Evolutionary conservation across 1,284 basidiomycete genomes (phyloP), one percentile per base, ranked within the genome.

Genomic region (Volvariella volvacea): DNA sequence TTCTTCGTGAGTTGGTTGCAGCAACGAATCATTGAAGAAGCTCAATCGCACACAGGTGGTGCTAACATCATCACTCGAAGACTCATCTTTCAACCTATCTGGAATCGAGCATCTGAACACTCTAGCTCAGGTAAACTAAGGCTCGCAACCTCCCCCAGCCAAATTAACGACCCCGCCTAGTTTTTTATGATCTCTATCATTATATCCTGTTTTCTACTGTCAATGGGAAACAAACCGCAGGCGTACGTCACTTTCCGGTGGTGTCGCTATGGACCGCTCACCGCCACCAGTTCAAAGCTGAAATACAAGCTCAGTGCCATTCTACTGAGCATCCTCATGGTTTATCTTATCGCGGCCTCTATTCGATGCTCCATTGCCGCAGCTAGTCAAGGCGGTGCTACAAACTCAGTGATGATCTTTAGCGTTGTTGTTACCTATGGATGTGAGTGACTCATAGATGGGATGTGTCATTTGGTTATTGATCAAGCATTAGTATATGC

Each of bases 221-320:
- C 92, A 0, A 94, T 99, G 88, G 95, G 96, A 3, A 99, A 98
- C 62, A 84, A 92, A 50, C 95, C 95, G 1, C 80, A 84, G 64
- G 86, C 90, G 78, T 90, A 59, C 52, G 80, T 55, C 21, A 62
- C 20, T 32, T 31, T 41, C 16, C 37, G 46, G 14, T 28, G 43
- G 7, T 39, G 7, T 19, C 42, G 20, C 40, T 15, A 4, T 9
- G n/a, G n/a, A n/a, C n/a, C n/a, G n/a, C n/a, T n/a, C n/a, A n/a
- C n/a, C n/a, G n/a, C n/a, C n/a, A n/a, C 31, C 55, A 92, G 89
- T 1, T 75, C 89, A 1, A 78, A 78, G 52, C 83, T 80, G 75
- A 96, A 96, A 69, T 97, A 96, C 66, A 83, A 82, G 56, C 67
- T 82, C 2, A 83, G 85, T 0, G 82, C 90, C 6, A 78, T 88